Conservation (phyloP, 1,284 basidiomycete genomes). For the Puccinia coronata region DNA sequence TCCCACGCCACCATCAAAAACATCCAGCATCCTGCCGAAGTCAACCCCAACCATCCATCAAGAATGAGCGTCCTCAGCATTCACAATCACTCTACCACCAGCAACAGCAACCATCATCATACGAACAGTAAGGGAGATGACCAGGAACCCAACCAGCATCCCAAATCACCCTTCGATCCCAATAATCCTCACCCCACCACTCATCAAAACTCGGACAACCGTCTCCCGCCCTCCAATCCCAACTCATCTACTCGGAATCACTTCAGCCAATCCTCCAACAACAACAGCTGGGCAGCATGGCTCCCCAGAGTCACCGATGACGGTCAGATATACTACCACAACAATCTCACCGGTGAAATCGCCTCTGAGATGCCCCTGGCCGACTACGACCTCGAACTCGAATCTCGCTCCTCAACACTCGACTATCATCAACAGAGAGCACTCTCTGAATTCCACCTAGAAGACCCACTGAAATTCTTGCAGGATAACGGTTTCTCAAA, state of each 20-base stretch:
- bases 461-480: slow-evolving; percentile 41
- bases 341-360: slow-evolving; percentile 82
- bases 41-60: slow-evolving; percentile 11
- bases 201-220: background rate
- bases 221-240: background rate
- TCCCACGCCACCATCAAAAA: slow-evolving; percentile 1
- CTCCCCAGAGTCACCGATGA: slow-evolving; percentile 53
- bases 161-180: background rate
- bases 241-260: slow-evolving; percentile 17
- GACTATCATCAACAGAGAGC: background rate
- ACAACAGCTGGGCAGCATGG: slow-evolving; percentile 54
- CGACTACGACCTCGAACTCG: slow-evolving; percentile 36
- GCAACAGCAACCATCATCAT: background rate
- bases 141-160: background rate
- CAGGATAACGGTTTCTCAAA: slow-evolving; percentile 35
- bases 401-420: slow-evolving; percentile 7
- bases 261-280: background rate
- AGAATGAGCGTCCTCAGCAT: slow-evolving; percentile 45
- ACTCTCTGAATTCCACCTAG: background rate
- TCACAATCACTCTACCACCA: background rate
- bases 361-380: slow-evolving; percentile 75
- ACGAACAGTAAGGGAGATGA: slow-evolving; percentile 22
- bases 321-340: slow-evolving; percentile 84
- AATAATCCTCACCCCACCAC: slow-evolving; percentile 7
- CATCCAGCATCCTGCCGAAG: slow-evolving; percentile 8